Base-by-base conservation (phyloP, 257 asterid species). In the Fraxinus quadrangulata region DNA sequence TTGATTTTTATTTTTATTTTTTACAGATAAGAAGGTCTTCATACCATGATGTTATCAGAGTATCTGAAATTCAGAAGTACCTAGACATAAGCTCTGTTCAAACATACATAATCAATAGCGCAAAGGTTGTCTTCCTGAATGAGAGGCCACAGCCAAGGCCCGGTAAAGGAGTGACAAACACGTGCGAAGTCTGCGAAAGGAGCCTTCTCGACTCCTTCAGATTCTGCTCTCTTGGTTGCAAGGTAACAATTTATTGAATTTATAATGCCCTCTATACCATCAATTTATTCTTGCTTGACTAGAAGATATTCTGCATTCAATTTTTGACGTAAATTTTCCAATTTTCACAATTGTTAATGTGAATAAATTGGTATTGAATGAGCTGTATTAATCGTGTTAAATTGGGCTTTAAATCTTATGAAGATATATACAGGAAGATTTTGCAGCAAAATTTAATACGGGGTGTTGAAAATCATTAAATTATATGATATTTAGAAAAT, bases 211-310 rank as follows among this genome's bases (percentile, higher is more conserved):
- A 91, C 42, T 86, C 93, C 77, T 93, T 91, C 90, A 77, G 84
- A 66, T 93, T 91, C 88, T 93, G 98, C 85, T 93, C 98, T n/a
- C 94, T 93, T 42, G 98, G 98, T 17, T 93, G 98, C 85, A 93
- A 93, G 97, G 98, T 93, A 75, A 67, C 7, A 47, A 16, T 47
- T 13, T 5, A 47, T 47, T 47, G 56, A 42, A 11, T 42, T 42
- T 9, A 40, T 11, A 40, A 37, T 37, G 42, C 13, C 56, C 65
- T 23, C 19, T 45, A 26, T 30, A 19, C 24, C 24, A 16, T 54
- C 26, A 54, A 17, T 19, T 17, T 17, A 5, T 54, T 54, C 17
- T 47, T 47, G 56, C 12, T 54, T 54, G 3, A 54, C 3, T 54
- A 17, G 26, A 54, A 4, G 65, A 54, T 54, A n/a, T 1, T 17